Evolutionary conservation across 1,284 basidiomycete genomes (phyloP), one percentile per base, ranked within the genome.

Genomic region (Farysia itapuensis): DNA sequence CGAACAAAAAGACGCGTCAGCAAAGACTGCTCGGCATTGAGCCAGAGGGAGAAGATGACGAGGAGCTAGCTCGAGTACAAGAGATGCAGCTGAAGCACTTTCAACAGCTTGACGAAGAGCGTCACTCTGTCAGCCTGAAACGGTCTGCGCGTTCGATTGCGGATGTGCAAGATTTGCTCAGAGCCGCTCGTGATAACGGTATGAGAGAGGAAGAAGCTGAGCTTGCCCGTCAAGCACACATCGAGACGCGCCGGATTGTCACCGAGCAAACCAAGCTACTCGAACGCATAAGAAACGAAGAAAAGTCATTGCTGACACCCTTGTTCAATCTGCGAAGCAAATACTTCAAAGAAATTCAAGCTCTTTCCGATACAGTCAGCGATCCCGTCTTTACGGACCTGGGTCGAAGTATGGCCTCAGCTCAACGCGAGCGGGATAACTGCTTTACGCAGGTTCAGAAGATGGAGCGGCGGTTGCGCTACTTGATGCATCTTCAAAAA

Each of bases 311-410:
- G 12, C 26, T 71, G 14, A 40, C 49, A 2, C 19, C 42, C 5
- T 48, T 70, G 12, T 72, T 67, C 58, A 75, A 75, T 35, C 51
- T 60, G 13, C 59, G 71, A 14, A 49, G 43, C 7, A 35, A 43
- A 12, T 75, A 74, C 42, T 75, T 74, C 37, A 67, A 70, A 30
- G 70, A 70, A 37, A 64, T 75, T 4, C 72, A 75, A 40, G 57
- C 54, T 22, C 53, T 75, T 12, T 69, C 64, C 5, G 72, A 74
- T 32, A 58, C 65, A 29, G 71, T 74, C 29, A 52, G 64, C 24
- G 70, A 72, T 34, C 67, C 67, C 1, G 34, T 42, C 22, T 63
- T 57, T 23, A 23, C 31, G 11, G 39, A 53, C 25, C 49, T 68
- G 12, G 50, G 49, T 16, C 24, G 28, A n/a, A 44, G 41, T 29